Percentiles rank a stretch among this genome's conserved stretches.
These are phyloP conservation scores for Cyberlindnera misumaiensis DNA, from an alignment of 805 yeast species.

Conservation along the genomic window DNA sequence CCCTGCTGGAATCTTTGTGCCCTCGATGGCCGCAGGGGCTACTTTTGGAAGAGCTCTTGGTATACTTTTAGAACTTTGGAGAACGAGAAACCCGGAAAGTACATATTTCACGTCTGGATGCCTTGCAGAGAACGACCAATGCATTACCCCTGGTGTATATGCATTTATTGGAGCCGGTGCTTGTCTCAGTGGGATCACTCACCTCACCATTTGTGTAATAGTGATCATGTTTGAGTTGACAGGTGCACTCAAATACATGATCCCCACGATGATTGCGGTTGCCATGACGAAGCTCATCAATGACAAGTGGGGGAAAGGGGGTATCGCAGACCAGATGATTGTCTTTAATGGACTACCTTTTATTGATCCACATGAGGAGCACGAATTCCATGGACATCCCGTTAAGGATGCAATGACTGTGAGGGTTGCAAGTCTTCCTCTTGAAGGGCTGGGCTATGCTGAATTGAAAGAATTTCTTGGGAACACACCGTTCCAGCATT, in stretches of 20 bases:
- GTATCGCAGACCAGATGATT: slow-evolving; percentile 96
- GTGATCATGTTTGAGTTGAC: slow-evolving; percentile 94
- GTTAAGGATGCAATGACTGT: slow-evolving; percentile 60
- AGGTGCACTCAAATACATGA: slow-evolving; percentile 85
- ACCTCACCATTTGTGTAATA: slow-evolving; percentile 86
- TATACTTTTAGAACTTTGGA: slow-evolving; percentile 49
- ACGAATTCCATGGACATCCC: slow-evolving; percentile 40
- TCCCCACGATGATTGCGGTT: slow-evolving; percentile 95
- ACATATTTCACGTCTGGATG: slow-evolving; percentile 30
- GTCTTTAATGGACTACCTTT: slow-evolving; percentile 81
- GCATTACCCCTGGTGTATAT: slow-evolving; percentile 90
- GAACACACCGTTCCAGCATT: slow-evolving; percentile 36
- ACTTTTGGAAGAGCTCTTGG: slow-evolving; percentile 89
- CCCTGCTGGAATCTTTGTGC: slow-evolving; percentile 97
- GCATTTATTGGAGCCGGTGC: slow-evolving; percentile 97
- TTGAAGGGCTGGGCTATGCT: slow-evolving; percentile 26
- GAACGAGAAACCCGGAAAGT: slow-evolving; percentile 32
- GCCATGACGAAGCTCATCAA: slow-evolving; percentile 79
- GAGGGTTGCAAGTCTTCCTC: slow-evolving; percentile 32
- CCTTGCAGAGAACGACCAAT: slow-evolving; percentile 34
- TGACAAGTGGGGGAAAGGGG: slow-evolving; percentile 72
- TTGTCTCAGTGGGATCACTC: slow-evolving; percentile 89
- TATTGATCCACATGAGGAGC: slow-evolving; percentile 67
- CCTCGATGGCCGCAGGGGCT: slow-evolving; percentile 96
- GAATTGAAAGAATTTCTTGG: slow-evolving; percentile 29